phyloP scores from a whole-genome alignment of 345 rosid genomes.

The Eucalyptus curtisii region DNA sequence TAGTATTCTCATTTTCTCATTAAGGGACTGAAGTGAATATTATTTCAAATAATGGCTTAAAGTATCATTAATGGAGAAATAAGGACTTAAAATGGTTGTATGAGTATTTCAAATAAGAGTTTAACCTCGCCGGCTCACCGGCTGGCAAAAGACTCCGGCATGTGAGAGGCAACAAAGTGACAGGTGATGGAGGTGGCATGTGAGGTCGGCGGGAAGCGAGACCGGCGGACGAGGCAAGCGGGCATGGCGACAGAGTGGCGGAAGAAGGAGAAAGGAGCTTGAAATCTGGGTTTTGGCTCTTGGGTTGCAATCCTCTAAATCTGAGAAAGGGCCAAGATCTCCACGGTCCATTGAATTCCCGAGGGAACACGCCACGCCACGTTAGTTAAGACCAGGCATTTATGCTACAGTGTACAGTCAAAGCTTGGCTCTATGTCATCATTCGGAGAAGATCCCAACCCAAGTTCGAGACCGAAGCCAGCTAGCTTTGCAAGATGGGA shows the following conservation, averaged over 20 bases:
- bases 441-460: not conserved
- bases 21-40: too few species aligned
- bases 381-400: not conserved
- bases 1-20: too few species aligned
- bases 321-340: not conserved
- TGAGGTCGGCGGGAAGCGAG: not conserved
- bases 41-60: too few species aligned
- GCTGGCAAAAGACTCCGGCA: fast-evolving
- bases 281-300: not conserved
- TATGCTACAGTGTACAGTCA: not conserved
- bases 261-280: not conserved
- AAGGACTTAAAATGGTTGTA: too few species aligned
- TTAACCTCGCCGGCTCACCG: fast-evolving
- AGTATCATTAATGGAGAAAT: too few species aligned
- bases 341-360: not conserved
- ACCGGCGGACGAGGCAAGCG: not conserved
- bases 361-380: not conserved
- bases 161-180: not conserved
- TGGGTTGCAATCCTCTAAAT: not conserved
- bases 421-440: not conserved
- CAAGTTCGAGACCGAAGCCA: not conserved
- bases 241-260: not conserved
- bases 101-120: too few species aligned
- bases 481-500: not conserved
- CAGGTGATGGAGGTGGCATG: not conserved